Percentiles rank a stretch among this genome's conserved stretches.
phyloP scores from a whole-genome alignment of 768 basidiomycete species.

The Hygrocybe punicea region DNA sequence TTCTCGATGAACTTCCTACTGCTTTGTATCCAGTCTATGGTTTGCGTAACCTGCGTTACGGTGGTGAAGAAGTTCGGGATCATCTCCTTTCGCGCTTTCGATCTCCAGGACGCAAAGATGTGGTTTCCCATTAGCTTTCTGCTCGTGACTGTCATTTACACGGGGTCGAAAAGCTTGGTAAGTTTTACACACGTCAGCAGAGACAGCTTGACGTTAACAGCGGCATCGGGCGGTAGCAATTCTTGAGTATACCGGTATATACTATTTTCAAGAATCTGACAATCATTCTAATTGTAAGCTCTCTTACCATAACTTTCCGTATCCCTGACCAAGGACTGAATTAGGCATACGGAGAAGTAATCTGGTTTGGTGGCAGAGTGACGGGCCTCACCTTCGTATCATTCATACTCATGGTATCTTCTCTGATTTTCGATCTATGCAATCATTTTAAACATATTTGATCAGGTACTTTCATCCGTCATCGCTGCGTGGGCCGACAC shows the following conservation, averaged over 20 bases:
- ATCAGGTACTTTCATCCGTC: conserved; percentile 83
- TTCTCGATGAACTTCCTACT: conserved; percentile 98
- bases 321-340: not conserved
- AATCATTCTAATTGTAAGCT: conserved; percentile 91
- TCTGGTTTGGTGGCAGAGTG: conserved; percentile 93
- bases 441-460: not conserved
- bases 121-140: conserved; percentile 96
- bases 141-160: conserved; percentile 94
- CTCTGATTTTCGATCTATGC: not conserved
- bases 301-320: not conserved
- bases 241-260: conserved; percentile 92
- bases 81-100: conserved; percentile 83
- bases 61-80: conserved; percentile 70
- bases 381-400: conserved; percentile 84
- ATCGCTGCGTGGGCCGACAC: conserved; percentile 98
- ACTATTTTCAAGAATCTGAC: conserved; percentile 99
- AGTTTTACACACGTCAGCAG: conserved; percentile 31
- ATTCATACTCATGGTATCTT: conserved; percentile 84
- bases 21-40: conserved; percentile 83
- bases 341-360: conserved; percentile 93
- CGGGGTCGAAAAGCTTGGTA: conserved; percentile 94
- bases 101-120: conserved; percentile 74
- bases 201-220: not conserved
- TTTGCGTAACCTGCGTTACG: conserved; percentile 78
- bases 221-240: conserved; percentile 66